Conservation (phyloP, 2,329 filamentous ascomycete species). For the Beauveria asiatica region DNA sequence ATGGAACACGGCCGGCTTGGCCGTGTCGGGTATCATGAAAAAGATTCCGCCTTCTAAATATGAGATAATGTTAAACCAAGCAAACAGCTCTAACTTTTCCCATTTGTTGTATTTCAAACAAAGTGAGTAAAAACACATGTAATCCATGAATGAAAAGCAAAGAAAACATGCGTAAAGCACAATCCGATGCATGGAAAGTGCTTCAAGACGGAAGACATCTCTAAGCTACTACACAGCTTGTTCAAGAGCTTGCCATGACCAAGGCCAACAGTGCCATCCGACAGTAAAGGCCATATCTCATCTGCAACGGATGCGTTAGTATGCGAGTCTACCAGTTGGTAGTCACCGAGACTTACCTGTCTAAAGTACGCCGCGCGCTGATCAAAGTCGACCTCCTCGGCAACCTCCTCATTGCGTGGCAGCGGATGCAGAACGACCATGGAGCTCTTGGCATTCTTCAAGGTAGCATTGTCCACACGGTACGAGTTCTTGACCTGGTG, state of each 20-base stretch:
- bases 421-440: conserved; percentile 96
- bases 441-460: conserved; percentile 83
- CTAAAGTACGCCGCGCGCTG: conserved; percentile 95
- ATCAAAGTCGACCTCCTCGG: conserved; percentile 95
- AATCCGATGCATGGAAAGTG: background rate
- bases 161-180: background rate
- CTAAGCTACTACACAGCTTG: conserved; percentile 6
- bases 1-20: background rate
- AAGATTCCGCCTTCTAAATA: conserved; percentile 8
- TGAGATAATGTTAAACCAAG: conserved; percentile 5
- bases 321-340: background rate
- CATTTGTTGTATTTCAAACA: conserved; percentile 1
- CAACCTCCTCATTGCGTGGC: conserved; percentile 86
- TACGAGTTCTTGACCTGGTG: conserved; percentile 83
- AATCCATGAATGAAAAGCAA: background rate
- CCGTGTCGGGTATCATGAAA: conserved; percentile 9
- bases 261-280: conserved; percentile 95
- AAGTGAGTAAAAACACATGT: background rate
- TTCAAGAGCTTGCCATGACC: conserved; percentile 54
- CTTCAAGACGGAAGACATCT: conserved; percentile 10
- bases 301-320: conserved; percentile 44
- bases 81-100: background rate
- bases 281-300: conserved; percentile 95
- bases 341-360: conserved; percentile 64
- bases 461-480: conserved; percentile 79